phyloP scores from a whole-genome alignment of 345 rosid genomes.

The Salix exigua region DNA sequence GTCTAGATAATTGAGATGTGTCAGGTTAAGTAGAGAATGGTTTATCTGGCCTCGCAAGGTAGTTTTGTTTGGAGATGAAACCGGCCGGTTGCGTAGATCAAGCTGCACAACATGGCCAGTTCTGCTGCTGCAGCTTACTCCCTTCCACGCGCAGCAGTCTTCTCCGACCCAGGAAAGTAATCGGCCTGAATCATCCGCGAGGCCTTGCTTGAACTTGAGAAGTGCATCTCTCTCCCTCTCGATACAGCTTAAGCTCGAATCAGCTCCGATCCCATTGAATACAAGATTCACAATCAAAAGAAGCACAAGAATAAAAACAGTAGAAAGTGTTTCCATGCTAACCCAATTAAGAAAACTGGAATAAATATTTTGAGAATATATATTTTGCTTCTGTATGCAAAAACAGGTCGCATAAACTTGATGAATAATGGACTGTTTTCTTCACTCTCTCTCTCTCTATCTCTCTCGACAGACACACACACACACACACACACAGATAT shows the following conservation, averaged over 20 bases:
- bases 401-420: too few species aligned
- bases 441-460: too few species aligned
- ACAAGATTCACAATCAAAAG: neutral
- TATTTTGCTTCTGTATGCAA: too few species aligned
- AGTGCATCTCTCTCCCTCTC: conserved; percentile 37
- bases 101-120: conserved; percentile 34
- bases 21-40: conserved; percentile 10
- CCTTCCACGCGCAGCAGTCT: conserved; percentile 48
- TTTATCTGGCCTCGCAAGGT: neutral
- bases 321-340: too few species aligned
- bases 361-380: too few species aligned
- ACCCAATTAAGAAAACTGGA: too few species aligned
- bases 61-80: neutral
- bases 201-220: conserved; percentile 31
- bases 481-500: too few species aligned
- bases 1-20: conserved; percentile 15
- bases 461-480: too few species aligned
- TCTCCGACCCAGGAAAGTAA: conserved; percentile 46
- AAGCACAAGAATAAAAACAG: neutral
- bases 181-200: conserved; percentile 35
- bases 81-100: conserved; percentile 29
- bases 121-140: conserved; percentile 27
- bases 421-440: too few species aligned
- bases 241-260: conserved; percentile 10
- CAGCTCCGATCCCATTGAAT: neutral